Evolutionary conservation across 805 yeast species (phyloP), one percentile per base, ranked within the genome.

Genomic region (Starmera pachycereana): DNA sequence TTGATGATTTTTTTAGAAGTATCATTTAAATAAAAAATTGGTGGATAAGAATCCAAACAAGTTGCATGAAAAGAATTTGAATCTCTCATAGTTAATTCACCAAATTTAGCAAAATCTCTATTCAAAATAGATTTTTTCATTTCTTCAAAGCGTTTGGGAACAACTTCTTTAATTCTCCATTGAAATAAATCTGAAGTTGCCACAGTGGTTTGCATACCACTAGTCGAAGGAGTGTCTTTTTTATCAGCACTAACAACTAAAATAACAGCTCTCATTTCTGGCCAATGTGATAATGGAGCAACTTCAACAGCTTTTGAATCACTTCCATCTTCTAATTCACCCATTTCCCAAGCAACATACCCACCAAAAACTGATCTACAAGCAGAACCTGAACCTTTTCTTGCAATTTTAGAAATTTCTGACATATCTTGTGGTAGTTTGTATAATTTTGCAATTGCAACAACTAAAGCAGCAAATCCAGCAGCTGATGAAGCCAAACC

Each of bases 311-410:
- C 99, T 52, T 78, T 81, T 12, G 97, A 89, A 64, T 92, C 98
- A 35, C 75, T 69, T n/a, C 98, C 98, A 56, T 88, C 81, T 0
- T 47, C 63, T 43, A 56, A 47, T 4, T 51, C 48, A 42, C 99
- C 99, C 97, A 89, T 88, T 61, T 92, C 96, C 99, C 99, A 92
- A 4, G 97, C 97, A 11, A 92, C 99, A 57, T 78, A 92, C 8
- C 99, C 99, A 37, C 98, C 97, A 62, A 86, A 87, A 46, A 92
- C 68, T 8, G 97, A 92, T 61, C 99, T 75, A 65, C 99, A 92
- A 7, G 98, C 98, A 12, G 96, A 87, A 3, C 98, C 99, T 7
- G 97, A 88, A 29, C 99, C 99, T 65, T 88, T 90, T 64, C 99
- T 79, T 12, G 99, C 98, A 56, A 92, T 83, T 56, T 81, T 82